Base-by-base conservation (phyloP, 805 yeast genomes). In the Pichia sporocuriosa region DNA sequence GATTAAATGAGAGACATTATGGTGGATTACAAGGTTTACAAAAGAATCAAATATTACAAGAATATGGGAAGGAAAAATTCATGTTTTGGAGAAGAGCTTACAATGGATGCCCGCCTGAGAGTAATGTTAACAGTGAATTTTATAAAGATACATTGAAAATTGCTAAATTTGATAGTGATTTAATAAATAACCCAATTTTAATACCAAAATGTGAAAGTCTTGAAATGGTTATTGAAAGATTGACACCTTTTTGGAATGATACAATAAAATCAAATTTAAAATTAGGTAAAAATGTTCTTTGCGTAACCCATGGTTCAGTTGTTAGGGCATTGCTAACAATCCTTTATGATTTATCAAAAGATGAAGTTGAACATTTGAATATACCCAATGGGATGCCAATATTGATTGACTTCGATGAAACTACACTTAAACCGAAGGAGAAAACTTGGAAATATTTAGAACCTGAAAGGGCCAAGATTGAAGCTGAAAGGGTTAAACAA, bases 331-430 rank as follows among this genome's bases (percentile, higher is more conserved):
- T 84, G 44, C 70, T 83, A 51, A 84, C 84, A 62, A 70, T 79
- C 52, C 59, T 84, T 50, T 83, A 80, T 63, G 66, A 67, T 15
- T 74, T 84, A 31, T 69, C 78, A 37, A 87, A 81, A 54, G 75
- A 71, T 4, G 83, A 76, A 36, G 84, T 84, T 51, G 81, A 84
- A 43, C 73, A 77, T 37, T 72, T 84, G 49, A 84, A 84, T 65
- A 81, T 84, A 42, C 93, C 94, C 23, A 84, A 87, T 56, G 93
- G 88, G 43, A 82, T 84, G 39, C 95, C 95, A 35, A 68, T 84
- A 62, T 80, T 79, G 37, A 66, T 83, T 50, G 80, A 79, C 11
- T 38, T 53, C 35, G 73, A 69, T 37, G 54, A 66, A 19, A 69
- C 68, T 55, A 66, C 66, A 53, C 26, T 52, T 21, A 38, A 28